These are phyloP conservation scores for Colletotrichum karsti DNA, from an alignment of 2,329 filamentous ascomycete species.

Conservation along the genomic window DNA sequence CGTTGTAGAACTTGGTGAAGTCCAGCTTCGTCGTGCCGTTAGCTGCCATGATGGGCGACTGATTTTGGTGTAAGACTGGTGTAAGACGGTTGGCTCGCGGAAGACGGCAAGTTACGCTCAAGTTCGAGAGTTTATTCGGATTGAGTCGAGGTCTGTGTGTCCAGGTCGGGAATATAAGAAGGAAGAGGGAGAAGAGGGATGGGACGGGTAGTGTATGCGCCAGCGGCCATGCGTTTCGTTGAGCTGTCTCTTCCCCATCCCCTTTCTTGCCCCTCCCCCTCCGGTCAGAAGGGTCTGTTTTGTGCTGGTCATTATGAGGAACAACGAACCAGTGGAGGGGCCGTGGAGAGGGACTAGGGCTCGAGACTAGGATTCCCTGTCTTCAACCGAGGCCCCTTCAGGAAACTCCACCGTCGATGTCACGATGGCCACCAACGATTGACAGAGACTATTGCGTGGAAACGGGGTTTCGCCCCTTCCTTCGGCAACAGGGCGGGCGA, in stretches of 20 bases:
- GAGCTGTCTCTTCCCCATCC: neutral
- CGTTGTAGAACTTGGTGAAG: conserved; percentile 55
- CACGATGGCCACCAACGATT: conserved; percentile 12
- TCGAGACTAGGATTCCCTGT: conserved; percentile 12
- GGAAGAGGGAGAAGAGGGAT: neutral
- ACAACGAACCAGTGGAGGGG: conserved; percentile 19
- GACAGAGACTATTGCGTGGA: conserved; percentile 13
- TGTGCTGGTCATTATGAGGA: neutral
- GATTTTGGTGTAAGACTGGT: neutral
- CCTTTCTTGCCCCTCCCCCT: neutral
- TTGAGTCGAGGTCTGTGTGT: neutral
- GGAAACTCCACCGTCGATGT: conserved; percentile 12
- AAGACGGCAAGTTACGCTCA: conserved; percentile 6
- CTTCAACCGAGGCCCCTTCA: conserved; percentile 3
- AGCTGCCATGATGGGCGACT: conserved; percentile 13
- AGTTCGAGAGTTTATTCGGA: neutral
- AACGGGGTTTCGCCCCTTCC: conserved; percentile 11
- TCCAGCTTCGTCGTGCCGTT: conserved; percentile 21
- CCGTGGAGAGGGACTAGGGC: conserved; percentile 10
- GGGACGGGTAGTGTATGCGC: neutral
- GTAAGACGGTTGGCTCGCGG: neutral
- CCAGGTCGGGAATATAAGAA: neutral
- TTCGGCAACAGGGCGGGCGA: neutral
- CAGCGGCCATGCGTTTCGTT: neutral
- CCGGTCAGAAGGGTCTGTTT: neutral